phyloP scores from a whole-genome alignment of 805 yeast genomes.

The Saccharomycopsis synnaedendra region DNA sequence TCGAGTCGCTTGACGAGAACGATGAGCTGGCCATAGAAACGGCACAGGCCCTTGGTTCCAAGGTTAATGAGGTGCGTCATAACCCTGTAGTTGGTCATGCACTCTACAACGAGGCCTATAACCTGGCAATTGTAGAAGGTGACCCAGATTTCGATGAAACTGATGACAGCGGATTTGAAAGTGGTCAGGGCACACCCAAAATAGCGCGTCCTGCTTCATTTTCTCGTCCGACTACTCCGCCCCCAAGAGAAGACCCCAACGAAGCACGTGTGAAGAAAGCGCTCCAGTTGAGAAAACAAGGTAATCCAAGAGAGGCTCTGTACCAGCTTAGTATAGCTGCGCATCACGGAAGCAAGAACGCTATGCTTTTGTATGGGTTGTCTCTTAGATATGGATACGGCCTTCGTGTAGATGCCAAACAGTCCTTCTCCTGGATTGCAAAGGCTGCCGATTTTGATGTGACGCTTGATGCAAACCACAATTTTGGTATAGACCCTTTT shows the following conservation, averaged over 20 bases:
- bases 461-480: slow-evolving; percentile 19
- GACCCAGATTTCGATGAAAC: slow-evolving; percentile 1
- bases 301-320: slow-evolving; percentile 52
- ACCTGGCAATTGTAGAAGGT: slow-evolving; percentile 9
- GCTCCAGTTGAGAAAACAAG: slow-evolving; percentile 5
- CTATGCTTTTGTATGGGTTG: slow-evolving; percentile 58
- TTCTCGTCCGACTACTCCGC: not conserved
- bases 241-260: slow-evolving; percentile 9
- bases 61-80: slow-evolving; percentile 1
- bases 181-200: not conserved
- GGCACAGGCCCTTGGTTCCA: slow-evolving; percentile 12
- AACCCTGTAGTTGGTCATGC: slow-evolving; percentile 11
- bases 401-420: slow-evolving; percentile 39
- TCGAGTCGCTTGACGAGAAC: not conserved
- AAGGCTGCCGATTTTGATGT: slow-evolving; percentile 34
- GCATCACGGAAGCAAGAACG: slow-evolving; percentile 46
- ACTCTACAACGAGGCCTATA: slow-evolving; percentile 3
- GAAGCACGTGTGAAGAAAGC: slow-evolving; percentile 12
- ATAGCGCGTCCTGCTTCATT: not conserved
- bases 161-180: not conserved
- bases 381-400: slow-evolving; percentile 65
- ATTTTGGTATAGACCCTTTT: slow-evolving; percentile 25
- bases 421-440: slow-evolving; percentile 50
- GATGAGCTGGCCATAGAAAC: slow-evolving; percentile 1
- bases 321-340: slow-evolving; percentile 59